Conservation (phyloP, 2,329 filamentous ascomycete species). For the Byssoonygena ceratinophila region DNA sequence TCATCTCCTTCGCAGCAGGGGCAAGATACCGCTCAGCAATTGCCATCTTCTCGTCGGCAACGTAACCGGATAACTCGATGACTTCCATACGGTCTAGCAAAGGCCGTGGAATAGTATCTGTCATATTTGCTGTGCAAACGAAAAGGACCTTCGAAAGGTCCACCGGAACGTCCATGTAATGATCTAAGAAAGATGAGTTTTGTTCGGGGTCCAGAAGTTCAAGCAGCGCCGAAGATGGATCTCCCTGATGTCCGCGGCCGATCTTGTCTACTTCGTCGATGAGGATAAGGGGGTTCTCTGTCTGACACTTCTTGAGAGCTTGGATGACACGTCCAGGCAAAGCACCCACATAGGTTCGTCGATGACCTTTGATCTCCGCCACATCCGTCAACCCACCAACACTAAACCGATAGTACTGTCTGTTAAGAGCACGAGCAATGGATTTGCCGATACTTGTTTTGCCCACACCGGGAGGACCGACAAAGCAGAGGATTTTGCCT, state of each 20-base stretch:
- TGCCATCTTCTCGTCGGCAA: constrained; percentile 97
- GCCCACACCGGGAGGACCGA: constrained; percentile 91
- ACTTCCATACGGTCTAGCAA: constrained; percentile 96
- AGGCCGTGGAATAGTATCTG: constrained; percentile 89
- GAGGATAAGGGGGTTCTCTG: constrained; percentile 89
- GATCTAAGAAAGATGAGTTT: constrained; percentile 92
- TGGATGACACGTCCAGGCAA: constrained; percentile 95
- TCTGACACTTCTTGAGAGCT: constrained; percentile 96
- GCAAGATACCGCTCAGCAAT: constrained; percentile 90
- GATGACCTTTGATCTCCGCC: constrained; percentile 95
- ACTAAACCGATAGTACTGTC: constrained; percentile 97
- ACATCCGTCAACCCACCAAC: constrained; percentile 95
- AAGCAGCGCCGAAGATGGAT: constrained; percentile 85
- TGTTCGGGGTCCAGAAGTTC: constrained; percentile 94
- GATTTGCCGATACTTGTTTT: constrained; percentile 99
- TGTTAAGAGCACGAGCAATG: constrained; percentile 84
- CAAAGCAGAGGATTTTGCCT: constrained; percentile 96
- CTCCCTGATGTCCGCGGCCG: constrained; percentile 88
- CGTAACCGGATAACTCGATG: constrained; percentile 90
- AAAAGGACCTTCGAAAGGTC: constrained; percentile 96
- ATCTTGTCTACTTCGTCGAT: constrained; percentile 99
- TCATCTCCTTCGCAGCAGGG: constrained; percentile 86
- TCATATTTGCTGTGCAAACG: constrained; percentile 98
- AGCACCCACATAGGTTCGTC: constrained; percentile 91
- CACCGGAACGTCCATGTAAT: constrained; percentile 97